Evolutionary conservation across 2,329 filamentous ascomycete genomes (phyloP).

Genomic region (Trichoderma oligosporum): DNA sequence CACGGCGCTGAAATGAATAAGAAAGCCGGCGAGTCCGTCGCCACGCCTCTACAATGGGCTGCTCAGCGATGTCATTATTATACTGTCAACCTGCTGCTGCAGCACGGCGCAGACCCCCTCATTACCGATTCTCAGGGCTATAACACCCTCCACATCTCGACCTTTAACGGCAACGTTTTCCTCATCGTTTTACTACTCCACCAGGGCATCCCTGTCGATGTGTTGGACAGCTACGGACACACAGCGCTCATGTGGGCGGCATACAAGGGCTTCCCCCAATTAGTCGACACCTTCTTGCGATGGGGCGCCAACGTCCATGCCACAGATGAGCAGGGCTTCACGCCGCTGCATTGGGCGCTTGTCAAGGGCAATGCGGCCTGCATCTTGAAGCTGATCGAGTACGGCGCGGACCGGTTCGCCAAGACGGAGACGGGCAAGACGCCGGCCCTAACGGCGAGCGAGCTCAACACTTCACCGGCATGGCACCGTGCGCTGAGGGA

Average conservation of each 20-base stretch:
- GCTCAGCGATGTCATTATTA: conserved; percentile 97
- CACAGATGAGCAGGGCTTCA: conserved; percentile 87
- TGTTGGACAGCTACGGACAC: conserved; percentile 83
- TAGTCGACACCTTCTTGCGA: conserved; percentile 85
- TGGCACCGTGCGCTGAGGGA: conserved; percentile 83
- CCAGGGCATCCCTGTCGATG: conserved; percentile 92
- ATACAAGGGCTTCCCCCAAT: conserved; percentile 92
- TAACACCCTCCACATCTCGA: conserved; percentile 95
- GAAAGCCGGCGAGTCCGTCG: conserved; percentile 91
- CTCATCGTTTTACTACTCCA: conserved; percentile 86
- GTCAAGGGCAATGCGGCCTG: conserved; percentile 89
- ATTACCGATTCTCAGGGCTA: conserved; percentile 93
- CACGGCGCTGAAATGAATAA: conserved; percentile 85
- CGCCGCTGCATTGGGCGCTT: conserved; percentile 91
- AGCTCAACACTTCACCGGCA: conserved; percentile 79
- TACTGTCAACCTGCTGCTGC: conserved; percentile 85
- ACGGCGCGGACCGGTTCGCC: conserved; percentile 88
- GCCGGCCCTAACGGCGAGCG: conserved; percentile 75
- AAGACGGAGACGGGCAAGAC: conserved; percentile 89
- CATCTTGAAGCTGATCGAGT: conserved; percentile 91
- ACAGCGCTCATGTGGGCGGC: conserved; percentile 98
- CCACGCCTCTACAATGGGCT: conserved; percentile 94
- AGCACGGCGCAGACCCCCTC: conserved; percentile 87
- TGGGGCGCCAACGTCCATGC: conserved; percentile 95
- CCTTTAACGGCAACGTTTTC: conserved; percentile 93